These are phyloP conservation scores for Nicotiana sylvestris DNA, from an alignment of 257 asterid species.

Conservation along the genomic window DNA sequence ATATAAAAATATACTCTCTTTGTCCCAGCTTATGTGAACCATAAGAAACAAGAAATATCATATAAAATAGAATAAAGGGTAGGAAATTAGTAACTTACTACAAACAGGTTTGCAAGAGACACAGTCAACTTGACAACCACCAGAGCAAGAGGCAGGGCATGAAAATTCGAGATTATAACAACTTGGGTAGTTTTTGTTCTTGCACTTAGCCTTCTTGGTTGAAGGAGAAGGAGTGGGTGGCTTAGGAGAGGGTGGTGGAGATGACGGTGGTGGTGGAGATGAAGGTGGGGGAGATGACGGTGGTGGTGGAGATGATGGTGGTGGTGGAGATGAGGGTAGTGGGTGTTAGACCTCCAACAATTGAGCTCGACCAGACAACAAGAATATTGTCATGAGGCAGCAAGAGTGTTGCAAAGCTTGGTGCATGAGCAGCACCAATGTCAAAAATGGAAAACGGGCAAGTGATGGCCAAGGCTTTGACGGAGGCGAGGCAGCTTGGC, in stretches of 20 bases:
- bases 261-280: not conserved
- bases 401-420: too few species aligned
- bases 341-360: not conserved
- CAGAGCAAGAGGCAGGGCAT: not conserved
- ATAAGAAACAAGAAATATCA: too few species aligned
- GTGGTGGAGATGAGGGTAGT: not conserved
- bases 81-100: not conserved
- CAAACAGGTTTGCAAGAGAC: conserved; percentile 5
- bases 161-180: not conserved
- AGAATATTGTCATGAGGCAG: too few species aligned
- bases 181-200: not conserved
- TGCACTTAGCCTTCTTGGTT: not conserved
- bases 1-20: too few species aligned
- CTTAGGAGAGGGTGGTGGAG: not conserved
- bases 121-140: not conserved
- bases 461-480: too few species aligned
- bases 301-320: not conserved
- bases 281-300: conserved; percentile 6
- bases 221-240: not conserved
- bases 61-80: not conserved
- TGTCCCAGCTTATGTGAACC: too few species aligned
- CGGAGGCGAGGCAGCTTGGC: too few species aligned
- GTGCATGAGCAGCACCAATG: too few species aligned
- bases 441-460: too few species aligned
- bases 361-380: too few species aligned